phyloP scores from a whole-genome alignment of 768 basidiomycete species.

The Collybia mongolica region DNA sequence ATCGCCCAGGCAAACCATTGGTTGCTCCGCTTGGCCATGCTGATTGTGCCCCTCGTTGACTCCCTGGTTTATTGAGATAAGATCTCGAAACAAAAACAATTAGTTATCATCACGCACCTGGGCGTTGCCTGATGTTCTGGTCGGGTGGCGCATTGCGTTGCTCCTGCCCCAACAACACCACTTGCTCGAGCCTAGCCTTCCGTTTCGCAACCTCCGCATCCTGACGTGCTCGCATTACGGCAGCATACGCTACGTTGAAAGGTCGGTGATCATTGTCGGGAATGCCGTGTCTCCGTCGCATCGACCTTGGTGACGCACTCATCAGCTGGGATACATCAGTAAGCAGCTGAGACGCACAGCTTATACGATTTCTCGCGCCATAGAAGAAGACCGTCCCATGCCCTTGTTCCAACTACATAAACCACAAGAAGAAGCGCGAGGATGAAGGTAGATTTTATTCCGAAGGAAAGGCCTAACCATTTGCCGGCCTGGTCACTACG shows the following conservation, averaged over 20 bases:
- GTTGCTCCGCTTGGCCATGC: constrained; percentile 13
- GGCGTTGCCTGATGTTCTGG: constrained; percentile 44
- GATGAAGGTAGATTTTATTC: constrained; percentile 33
- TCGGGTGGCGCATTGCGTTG: constrained; percentile 33
- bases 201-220: constrained; percentile 42
- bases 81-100: constrained; percentile 21
- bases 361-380: constrained; percentile 66
- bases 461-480: constrained; percentile 39
- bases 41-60: constrained; percentile 17
- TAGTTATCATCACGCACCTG: constrained; percentile 32
- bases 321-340: constrained; percentile 13
- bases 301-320: constrained; percentile 42
- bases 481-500: constrained; percentile 25
- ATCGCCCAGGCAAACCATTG: constrained; percentile 19
- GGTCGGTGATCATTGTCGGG: constrained; percentile 81
- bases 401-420: constrained; percentile 35
- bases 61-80: constrained; percentile 23
- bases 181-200: constrained; percentile 29
- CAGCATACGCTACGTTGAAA: constrained; percentile 86
- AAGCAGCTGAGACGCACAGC: constrained; percentile 43
- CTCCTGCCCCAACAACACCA: constrained; percentile 29
- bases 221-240: constrained; percentile 55
- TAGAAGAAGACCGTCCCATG: constrained; percentile 47
- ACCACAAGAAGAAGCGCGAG: constrained; percentile 33
- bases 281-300: constrained; percentile 78